Evolutionary conservation across 2,329 filamentous ascomycete genomes (phyloP), one percentile per base, ranked within the genome.

Genomic region (Hymenotorrendiella dingleyae): DNA sequence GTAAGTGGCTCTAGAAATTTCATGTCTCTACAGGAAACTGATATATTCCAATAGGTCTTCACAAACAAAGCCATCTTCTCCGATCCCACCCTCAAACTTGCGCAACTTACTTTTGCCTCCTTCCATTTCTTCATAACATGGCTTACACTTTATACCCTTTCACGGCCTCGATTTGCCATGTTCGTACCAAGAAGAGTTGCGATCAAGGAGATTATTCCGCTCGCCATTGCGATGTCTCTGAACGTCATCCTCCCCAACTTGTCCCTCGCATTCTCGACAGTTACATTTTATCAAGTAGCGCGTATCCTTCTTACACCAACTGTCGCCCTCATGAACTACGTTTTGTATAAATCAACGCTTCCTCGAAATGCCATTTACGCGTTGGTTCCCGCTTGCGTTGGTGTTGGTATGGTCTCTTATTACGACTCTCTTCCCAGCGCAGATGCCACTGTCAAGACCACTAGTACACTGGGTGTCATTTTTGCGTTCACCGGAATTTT

Each of bases 21-120:
- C 22, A 21, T 12, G 10, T 23, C 17, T 4, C 5, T 29, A 9
- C 21, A 19, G 3, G 9, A 17, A 14, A 26, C 34, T 36, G 5
- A 30, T 12, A n/a, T 21, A 10, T 30, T 6, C 11, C 16, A 19
- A 30, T 27, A 51, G 56, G 49, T 85, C 56, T 84, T 84, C 59
- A 80, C 77, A 30, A 84, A 84, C 66, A 84, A 84, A 62, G 73
- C 73, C 49, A 82, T 85, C 61, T 84, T 84, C 65, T 74, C 74
- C 19, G 74, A 82, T 48, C 73, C 74, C 12, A 72, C 70, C 11
- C 69, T 82, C 56, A 78, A 77, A 56, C 68, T 78, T 22, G 73
- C 71, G 46, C 80, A 84, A 61, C 71, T 83, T 38, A 74, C 75
- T 26, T 85, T 85, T 55, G 80, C 80, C 36, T 69, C 76, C 41